Percentiles rank a stretch among this genome's conserved stretches.
These are phyloP conservation scores for Apiospora malaysiana DNA, from an alignment of 2,329 filamentous ascomycete species.

Conservation along the genomic window DNA sequence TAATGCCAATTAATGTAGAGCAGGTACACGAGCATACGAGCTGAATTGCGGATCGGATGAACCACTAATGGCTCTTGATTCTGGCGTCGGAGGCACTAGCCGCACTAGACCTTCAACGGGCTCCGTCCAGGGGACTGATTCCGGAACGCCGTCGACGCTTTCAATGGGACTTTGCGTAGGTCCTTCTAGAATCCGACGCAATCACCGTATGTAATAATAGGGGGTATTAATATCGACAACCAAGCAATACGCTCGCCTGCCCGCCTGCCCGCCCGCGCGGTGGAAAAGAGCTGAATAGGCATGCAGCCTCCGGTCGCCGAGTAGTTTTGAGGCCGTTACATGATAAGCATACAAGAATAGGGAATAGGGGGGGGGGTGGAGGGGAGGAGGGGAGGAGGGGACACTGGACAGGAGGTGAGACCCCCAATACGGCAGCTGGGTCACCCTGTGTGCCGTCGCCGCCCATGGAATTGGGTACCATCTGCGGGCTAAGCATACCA, in stretches of 20 bases:
- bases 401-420: too few relatives aligned
- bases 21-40: conserved; percentile 15
- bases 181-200: not conserved
- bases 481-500: not conserved
- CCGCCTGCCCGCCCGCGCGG: not conserved
- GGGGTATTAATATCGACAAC: not conserved
- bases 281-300: conserved; percentile 4
- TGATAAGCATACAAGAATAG: not conserved
- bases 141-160: not conserved
- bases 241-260: not conserved
- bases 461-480: not conserved
- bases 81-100: conserved; percentile 1
- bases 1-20: not conserved
- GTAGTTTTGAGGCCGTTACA: not conserved
- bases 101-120: conserved; percentile 8
- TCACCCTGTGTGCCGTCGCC: not conserved
- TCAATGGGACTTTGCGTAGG: not conserved
- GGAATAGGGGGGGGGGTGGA: too few relatives aligned
- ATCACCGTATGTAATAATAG: not conserved
- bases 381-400: not conserved
- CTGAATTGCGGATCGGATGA: conserved; percentile 12
- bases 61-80: not conserved
- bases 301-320: not conserved
- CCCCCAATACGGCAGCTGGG: conserved; percentile 12
- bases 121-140: not conserved